phyloP scores from a whole-genome alignment of 108 stramenopile genomes.

The Cylindrotheca closterium region DNA sequence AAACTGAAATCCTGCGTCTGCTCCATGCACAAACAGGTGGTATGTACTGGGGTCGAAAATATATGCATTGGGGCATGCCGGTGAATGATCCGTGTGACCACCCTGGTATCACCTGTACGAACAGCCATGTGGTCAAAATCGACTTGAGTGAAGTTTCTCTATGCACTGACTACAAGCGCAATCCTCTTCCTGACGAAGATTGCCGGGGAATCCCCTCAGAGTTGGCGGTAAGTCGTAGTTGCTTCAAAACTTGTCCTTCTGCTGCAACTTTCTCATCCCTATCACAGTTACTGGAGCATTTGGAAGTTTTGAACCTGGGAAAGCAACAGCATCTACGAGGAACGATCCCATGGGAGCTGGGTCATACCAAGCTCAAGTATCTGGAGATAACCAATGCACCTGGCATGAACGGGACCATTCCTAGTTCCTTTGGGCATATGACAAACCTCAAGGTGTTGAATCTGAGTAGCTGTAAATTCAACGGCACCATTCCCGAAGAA shows the following conservation, averaged over 20 bases:
- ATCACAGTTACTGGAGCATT: constrained; percentile 15
- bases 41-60: constrained; percentile 46
- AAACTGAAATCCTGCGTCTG: constrained; percentile 51
- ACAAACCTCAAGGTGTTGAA: constrained; percentile 41
- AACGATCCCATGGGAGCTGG: constrained; percentile 57
- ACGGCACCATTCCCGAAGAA: constrained; percentile 51
- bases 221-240: no score
- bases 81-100: constrained; percentile 38
- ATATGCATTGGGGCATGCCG: constrained; percentile 47
- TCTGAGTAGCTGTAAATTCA: constrained; percentile 43
- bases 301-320: constrained; percentile 30
- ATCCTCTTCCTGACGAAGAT: constrained; percentile 14
- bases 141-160: constrained; percentile 43
- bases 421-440: constrained; percentile 54
- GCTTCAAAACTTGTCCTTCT: no score
- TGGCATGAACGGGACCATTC: constrained; percentile 49
- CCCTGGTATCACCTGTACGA: constrained; percentile 44
- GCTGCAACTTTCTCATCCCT: no score
- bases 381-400: constrained; percentile 28
- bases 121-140: constrained; percentile 40
- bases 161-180: constrained; percentile 33
- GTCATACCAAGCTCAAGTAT: constrained; percentile 45
- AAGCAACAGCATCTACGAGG: constrained; percentile 35
- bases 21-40: constrained; percentile 51
- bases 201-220: constrained; percentile 51